Conservation (phyloP, 2,329 filamentous ascomycete genomes). For the Calonectria naviculata region DNA sequence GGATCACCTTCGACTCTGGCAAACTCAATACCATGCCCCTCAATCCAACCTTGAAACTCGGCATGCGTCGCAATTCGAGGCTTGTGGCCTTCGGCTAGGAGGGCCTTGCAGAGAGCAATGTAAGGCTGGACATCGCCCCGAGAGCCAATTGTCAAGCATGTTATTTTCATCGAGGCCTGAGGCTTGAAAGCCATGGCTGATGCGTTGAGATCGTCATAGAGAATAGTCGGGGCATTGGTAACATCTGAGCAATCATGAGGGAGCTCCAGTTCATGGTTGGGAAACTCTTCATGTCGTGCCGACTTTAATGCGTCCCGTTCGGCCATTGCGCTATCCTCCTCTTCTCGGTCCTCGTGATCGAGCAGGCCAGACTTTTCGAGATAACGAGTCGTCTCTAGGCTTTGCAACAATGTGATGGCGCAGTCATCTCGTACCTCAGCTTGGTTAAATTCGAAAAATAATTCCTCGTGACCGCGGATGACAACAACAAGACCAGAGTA, state of each 20-base stretch:
- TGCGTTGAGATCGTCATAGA: conserved; percentile 89
- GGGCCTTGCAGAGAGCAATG: conserved; percentile 92
- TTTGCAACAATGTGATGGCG: conserved; percentile 81
- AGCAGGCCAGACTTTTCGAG: conserved; percentile 77
- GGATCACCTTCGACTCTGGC: conserved; percentile 90
- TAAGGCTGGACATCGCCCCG: conserved; percentile 97
- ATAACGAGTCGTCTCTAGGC: conserved; percentile 77
- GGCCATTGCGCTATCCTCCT: conserved; percentile 79
- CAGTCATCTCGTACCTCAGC: conserved; percentile 89
- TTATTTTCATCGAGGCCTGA: conserved; percentile 80
- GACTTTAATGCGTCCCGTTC: conserved; percentile 85
- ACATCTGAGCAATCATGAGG: conserved; percentile 58
- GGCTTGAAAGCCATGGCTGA: conserved; percentile 95
- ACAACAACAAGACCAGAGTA: conserved; percentile 93
- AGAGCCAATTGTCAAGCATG: conserved; percentile 95
- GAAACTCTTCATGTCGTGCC: conserved; percentile 69
- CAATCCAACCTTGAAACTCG: conserved; percentile 91
- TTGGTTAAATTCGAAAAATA: conserved; percentile 93
- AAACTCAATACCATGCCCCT: conserved; percentile 95
- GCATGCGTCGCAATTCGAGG: conserved; percentile 90
- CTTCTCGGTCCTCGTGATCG: conserved; percentile 74
- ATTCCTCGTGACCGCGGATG: conserved; percentile 91
- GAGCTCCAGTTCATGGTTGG: conserved; percentile 61
- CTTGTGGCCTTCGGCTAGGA: conserved; percentile 88
- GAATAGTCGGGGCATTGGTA: conserved; percentile 75